Base-by-base conservation (phyloP, 1,284 basidiomycete genomes). In the Xerocomus cyaneibrunnescens region DNA sequence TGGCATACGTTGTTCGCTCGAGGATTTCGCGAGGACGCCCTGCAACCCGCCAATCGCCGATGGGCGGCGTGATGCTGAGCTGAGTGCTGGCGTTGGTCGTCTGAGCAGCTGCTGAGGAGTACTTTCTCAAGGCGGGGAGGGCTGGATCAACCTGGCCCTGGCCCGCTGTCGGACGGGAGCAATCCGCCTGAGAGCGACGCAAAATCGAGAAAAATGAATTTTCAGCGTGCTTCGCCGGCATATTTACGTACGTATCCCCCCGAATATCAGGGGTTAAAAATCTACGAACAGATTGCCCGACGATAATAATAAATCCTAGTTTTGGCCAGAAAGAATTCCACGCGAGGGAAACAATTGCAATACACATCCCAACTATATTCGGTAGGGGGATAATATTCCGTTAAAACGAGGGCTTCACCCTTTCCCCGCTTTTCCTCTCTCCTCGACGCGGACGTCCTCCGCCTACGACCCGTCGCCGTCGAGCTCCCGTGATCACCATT, bases 331-430 rank as follows among this genome's bases (percentile, higher is more conserved):
- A 65, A 72, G 66, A 73, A 65, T 74, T 76, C 70, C 75, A 76
- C 74, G 74, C 75, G 75, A 74, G 72, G 62, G 70, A 68, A 77
- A 78, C 72, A 78, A 79, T 78, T 75, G 65, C 73, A 77, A 74
- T 73, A 68, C 64, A 68, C 73, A 74, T 61, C 64, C 70, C 75
- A 81, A 82, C 81, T 85, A 83, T 78, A 85, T 81, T 79, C 79
- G 81, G 82, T 73, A 78, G 69, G 72, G 66, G 65, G 76, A 76
- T 78, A 82, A 77, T 69, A 66, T 66, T 78, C 80, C 78, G 81
- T 83, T 85, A 86, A 87, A 87, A 83, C 82, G 78, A 77, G 78
- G 73, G 74, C 74, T 73, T 75, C 70, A 74, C 72, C 73, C 74
- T 79, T 77, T 78, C 76, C 77, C 78, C 79, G 77, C 76, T 76